These are phyloP conservation scores for Pseudocercospora eumusae DNA, from an alignment of 2,329 filamentous ascomycete species.

Conservation along the genomic window DNA sequence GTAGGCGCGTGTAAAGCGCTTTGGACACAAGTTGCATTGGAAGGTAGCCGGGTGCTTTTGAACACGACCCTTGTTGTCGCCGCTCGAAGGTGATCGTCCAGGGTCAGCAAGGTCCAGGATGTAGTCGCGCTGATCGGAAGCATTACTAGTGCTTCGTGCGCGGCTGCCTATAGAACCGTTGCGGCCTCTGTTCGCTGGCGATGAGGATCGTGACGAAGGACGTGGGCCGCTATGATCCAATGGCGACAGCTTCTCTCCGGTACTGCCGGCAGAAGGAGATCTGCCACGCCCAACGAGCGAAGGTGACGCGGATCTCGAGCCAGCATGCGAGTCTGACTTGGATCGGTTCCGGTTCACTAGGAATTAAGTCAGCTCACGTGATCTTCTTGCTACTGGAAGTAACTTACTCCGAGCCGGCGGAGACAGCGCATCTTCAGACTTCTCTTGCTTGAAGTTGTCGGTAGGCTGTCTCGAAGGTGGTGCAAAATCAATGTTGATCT, in stretches of 20 bases:
- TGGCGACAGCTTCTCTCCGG: constrained; percentile 46
- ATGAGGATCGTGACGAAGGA: constrained; percentile 49
- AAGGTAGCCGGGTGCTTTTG: constrained; percentile 98
- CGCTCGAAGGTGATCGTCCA: constrained; percentile 69
- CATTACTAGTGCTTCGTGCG: constrained; percentile 53
- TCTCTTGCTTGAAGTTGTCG: constrained; percentile 50
- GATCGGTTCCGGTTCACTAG: constrained; percentile 53
- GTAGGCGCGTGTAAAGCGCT: constrained; percentile 94
- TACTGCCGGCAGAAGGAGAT: constrained; percentile 37
- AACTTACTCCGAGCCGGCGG: constrained; percentile 68
- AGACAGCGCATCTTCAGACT: constrained; percentile 74
- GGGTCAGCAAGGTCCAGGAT: constrained; percentile 91
- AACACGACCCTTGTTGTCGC: constrained; percentile 69
- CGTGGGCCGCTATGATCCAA: constrained; percentile 36
- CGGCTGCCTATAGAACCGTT: constrained; percentile 41
- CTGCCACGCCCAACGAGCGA: constrained; percentile 39
- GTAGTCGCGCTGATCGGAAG: constrained; percentile 65
- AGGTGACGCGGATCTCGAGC: constrained; percentile 49
- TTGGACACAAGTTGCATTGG: constrained; percentile 89
- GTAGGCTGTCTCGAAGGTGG: constrained; percentile 60
- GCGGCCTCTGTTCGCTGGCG: constrained; percentile 35
- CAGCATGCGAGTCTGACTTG: constrained; percentile 63
- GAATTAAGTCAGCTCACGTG: constrained; percentile 16
- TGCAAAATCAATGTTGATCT: constrained; percentile 91
- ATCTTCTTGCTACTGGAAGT: not conserved